Evolutionary conservation across 345 rosid species (phyloP).

Genomic region (Citrus inodora): DNA sequence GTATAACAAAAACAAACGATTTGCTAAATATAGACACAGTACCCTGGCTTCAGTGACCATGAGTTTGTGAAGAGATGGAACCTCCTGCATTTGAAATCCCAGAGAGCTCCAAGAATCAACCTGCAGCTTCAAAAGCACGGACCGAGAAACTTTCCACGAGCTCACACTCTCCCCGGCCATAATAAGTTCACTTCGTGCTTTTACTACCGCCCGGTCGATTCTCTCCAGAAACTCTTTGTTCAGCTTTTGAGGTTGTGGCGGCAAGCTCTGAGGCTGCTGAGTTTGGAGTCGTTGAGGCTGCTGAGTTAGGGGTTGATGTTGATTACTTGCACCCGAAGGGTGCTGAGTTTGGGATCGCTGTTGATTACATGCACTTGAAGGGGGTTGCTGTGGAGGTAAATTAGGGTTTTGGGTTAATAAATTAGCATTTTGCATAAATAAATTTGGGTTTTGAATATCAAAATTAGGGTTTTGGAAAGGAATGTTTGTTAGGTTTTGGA

Average conservation of each 20-base stretch:
- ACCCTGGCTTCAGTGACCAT: conserved; percentile 75
- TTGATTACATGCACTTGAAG: conserved; percentile 10
- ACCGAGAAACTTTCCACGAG: conserved; percentile 55
- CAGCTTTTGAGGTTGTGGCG: conserved; percentile 16
- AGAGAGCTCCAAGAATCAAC: conserved; percentile 73
- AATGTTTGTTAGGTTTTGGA: conserved; percentile 29
- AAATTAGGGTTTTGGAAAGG: conserved; percentile 26
- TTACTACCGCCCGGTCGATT: conserved; percentile 41
- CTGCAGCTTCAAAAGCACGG: conserved; percentile 38
- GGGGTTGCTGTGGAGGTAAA: conserved; percentile 26
- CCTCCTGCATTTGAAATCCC: conserved; percentile 68
- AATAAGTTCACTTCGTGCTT: conserved; percentile 38
- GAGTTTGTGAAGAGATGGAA: conserved; percentile 61
- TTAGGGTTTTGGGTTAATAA: conserved; percentile 24
- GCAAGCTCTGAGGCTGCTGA: conserved; percentile 18
- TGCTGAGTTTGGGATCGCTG: not conserved
- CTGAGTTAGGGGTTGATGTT: not conserved
- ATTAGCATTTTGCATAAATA: conserved; percentile 24
- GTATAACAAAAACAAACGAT: not conserved
- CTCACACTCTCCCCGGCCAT: conserved; percentile 58
- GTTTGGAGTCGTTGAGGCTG: not conserved
- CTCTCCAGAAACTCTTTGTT: conserved; percentile 18
- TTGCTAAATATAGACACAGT: not conserved
- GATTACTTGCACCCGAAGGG: no score
- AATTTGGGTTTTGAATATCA: conserved; percentile 1